Evolutionary conservation across 2,329 filamentous ascomycete genomes (phyloP), one percentile per base, ranked within the genome.

Genomic region (Cryphonectria parasitica): DNA sequence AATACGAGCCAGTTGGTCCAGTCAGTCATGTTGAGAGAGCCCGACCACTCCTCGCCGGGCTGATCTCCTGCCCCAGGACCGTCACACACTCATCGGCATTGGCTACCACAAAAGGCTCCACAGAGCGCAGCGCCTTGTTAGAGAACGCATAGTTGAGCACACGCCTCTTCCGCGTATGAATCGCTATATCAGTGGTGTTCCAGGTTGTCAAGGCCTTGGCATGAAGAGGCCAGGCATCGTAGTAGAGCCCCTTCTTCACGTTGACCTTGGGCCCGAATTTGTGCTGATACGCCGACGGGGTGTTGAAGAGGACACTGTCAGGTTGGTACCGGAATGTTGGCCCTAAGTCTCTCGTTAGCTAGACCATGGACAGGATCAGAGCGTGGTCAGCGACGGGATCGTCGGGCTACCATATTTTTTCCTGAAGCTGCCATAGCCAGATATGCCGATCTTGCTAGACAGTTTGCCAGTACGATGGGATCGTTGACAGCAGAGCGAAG

Each of bases 131-230:
- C 2, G 82, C 82, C 49, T 78, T 75, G 1, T 83, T 81, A 0
- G 80, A 82, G 74, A 84, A 84, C 0, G 82, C 83, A 62, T 83
- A 81, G 52, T 79, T 81, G 19, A 84, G 77, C 5, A 84, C 82
- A 25, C 83, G 77, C 19, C 82, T 76, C 75, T 84, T 83, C 56
- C 80, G 79, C 2, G 81, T 81, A 66, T 84, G 82, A 49, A 81
- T 76, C 1, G 75, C 72, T 73, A 83, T 82, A 66, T 82, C 80
- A 54, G 83, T 83, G 1, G 75, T 78, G 73, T 82, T 83, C 74
- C 84, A 81, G 22, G 82, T 82, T 67, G 83, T 84, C 69, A 72
- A 5, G 7, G 67, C 67, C 13, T 73, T 66, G 6, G 68, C 54
- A 41, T 69, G 58, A 22, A 61, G 67, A 2, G 70, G 70, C 70